phyloP scores from a whole-genome alignment of 2,329 filamentous ascomycete genomes.

The Verticillium alfalfae region DNA sequence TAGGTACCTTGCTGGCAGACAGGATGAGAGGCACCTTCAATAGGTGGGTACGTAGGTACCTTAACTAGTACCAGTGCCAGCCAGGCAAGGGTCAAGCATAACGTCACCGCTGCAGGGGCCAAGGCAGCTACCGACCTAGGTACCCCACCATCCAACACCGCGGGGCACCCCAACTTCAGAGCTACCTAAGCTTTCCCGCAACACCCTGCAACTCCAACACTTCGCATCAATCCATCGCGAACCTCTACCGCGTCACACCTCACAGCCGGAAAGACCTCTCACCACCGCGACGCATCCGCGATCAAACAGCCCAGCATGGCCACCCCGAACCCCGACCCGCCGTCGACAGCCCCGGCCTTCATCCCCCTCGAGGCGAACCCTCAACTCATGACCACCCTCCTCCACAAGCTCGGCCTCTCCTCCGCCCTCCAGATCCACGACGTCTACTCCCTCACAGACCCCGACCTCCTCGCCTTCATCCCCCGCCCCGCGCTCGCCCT shows the following conservation, averaged over 20 bases:
- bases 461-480: constrained; percentile 77
- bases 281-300: not conserved
- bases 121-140: not conserved
- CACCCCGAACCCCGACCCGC: constrained; percentile 31
- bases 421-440: constrained; percentile 75
- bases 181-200: not conserved
- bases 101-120: not conserved
- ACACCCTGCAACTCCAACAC: not conserved
- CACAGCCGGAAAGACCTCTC: not conserved
- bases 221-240: not conserved
- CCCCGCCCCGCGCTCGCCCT: constrained; percentile 84
- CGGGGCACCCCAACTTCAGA: constrained; percentile 1
- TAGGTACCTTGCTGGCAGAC: too few relatives aligned
- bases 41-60: not conserved
- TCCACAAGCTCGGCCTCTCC: constrained; percentile 81
- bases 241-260: not conserved
- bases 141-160: constrained; percentile 8
- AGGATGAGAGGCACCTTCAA: too few relatives aligned
- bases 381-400: constrained; percentile 76
- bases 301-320: not conserved
- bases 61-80: not conserved
- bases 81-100: not conserved
- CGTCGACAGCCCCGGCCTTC: constrained; percentile 37
- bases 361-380: constrained; percentile 71
- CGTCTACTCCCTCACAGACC: constrained; percentile 85